Conservation (phyloP, 306 rosid species). For the Medicago arabica region DNA sequence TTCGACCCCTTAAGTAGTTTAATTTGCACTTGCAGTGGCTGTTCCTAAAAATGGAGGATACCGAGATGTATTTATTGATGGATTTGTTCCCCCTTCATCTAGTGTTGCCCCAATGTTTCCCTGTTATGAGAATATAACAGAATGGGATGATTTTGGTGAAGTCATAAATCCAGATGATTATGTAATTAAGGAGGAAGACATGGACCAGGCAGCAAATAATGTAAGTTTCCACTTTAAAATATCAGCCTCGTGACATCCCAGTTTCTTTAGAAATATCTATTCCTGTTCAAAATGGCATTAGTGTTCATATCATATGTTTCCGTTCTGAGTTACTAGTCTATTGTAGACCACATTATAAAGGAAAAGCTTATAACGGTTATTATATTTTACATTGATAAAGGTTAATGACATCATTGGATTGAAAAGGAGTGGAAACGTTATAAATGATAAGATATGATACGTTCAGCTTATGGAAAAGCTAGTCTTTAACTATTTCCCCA, state of each 20-base stretch:
- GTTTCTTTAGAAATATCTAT: not conserved
- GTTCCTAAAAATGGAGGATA: conserved; percentile 62
- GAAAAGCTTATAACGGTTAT: not conserved
- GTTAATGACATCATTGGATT: conserved; percentile 28
- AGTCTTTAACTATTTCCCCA: not conserved
- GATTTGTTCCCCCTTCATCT: conserved; percentile 86
- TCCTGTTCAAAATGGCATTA: not conserved
- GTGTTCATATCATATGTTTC: conserved; percentile 23
- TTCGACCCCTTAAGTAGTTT: conserved; percentile 34
- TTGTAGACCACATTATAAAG: not conserved
- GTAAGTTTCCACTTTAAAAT: conserved; percentile 54
- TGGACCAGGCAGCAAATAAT: conserved; percentile 69
- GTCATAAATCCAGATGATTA: conserved; percentile 99
- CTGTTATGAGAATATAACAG: conserved; percentile 70
- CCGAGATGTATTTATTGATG: conserved; percentile 79
- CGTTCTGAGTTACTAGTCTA: conserved; percentile 3
- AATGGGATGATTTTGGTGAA: conserved; percentile 98
- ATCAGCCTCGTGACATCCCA: conserved; percentile 25
- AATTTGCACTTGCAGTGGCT: conserved; percentile 52
- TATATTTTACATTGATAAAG: not conserved
- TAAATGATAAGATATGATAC: not conserved
- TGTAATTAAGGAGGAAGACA: conserved; percentile 93
- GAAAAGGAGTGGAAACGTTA: conserved; percentile 14
- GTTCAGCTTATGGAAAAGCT: not conserved
- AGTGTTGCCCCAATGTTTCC: conserved; percentile 93